Evolutionary conservation across 2,329 filamentous ascomycete genomes (phyloP), one percentile per base, ranked within the genome.

Genomic region (Neurospora crassa): DNA sequence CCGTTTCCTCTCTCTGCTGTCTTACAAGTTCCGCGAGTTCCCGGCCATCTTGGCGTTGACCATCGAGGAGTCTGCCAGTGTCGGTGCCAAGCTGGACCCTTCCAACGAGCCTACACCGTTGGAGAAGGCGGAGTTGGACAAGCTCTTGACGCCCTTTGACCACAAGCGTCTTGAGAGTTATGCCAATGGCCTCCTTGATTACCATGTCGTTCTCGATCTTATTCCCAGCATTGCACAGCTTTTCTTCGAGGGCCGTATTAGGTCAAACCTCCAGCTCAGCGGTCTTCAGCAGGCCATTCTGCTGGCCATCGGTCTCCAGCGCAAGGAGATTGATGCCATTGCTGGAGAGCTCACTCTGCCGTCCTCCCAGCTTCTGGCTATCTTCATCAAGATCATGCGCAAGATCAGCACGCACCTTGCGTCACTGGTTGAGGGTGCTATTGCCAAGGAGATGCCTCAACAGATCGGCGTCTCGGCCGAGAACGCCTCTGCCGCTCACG

Each of bases 361-460:
- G 0, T 87, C 89, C 2, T 91, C 90, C 67, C 96, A 98, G 82
- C 84, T 97, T 3, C 85, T 99, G 73, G 94, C 95, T 73, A 97
- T 98, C 91, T 98, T 99, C 81, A 93, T 97, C 80, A 99, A 99
- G 85, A 91, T 97, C 73, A 87, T 97, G 72, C 89, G 94, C 75
- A 98, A 98, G 83, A 87, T 97, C 47, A 92, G 92, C 2, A 85
- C 87, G 2, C 88, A 94, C 78, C 96, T 99, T 81, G 88, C 90
- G 41, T 83, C 86, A 3, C 82, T 98, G 0, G 86, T 97, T 2
- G 88, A 93, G 59, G 89, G 88, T 3, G 93, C 92, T 0, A 90
- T 91, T 12, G 90, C 89, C 71, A 88, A 89, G 1, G 85, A 88
- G 67, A 83, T 94, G 76, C 91, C 91, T 3, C 84, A 87, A 75